Percentiles rank a stretch among this genome's conserved stretches.
These are phyloP conservation scores for Schizosaccharomyces japonicus DNA, from an alignment of 805 yeast species.

Conservation along the genomic window DNA sequence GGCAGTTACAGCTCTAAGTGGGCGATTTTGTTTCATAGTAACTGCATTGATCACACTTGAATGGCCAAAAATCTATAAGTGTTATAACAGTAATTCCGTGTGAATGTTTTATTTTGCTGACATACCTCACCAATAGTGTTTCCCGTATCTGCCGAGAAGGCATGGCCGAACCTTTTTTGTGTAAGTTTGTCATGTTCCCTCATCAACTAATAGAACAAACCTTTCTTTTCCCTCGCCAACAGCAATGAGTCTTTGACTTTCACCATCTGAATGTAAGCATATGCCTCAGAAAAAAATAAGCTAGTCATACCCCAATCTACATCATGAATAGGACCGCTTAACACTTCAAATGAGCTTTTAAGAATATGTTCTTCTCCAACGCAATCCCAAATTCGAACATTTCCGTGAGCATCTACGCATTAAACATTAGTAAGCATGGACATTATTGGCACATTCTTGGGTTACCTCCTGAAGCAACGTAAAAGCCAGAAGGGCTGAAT, in stretches of 20 bases:
- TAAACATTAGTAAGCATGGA: too few species aligned
- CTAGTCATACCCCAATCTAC: conserved; percentile 46
- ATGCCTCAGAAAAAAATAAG: background rate
- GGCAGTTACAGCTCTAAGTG: conserved; percentile 80
- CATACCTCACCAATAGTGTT: conserved; percentile 68
- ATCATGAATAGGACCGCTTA: conserved; percentile 60
- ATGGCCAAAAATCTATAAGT: conserved; percentile 51
- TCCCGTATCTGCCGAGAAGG: conserved; percentile 83
- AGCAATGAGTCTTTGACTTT: conserved; percentile 61
- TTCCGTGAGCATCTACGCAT: conserved; percentile 54
- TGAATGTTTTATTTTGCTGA: too few species aligned
- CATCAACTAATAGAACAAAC: conserved; percentile 16
- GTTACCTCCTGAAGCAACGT: conserved; percentile 64
- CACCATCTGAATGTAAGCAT: conserved; percentile 25
- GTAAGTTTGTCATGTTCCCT: background rate
- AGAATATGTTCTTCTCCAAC: conserved; percentile 30
- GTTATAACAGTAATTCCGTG: background rate
- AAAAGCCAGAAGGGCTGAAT: conserved; percentile 74
- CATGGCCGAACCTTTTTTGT: conserved; percentile 33
- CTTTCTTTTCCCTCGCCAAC: conserved; percentile 86
- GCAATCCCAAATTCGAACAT: conserved; percentile 69
- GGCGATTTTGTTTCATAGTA: conserved; percentile 61
- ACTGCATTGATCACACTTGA: conserved; percentile 64
- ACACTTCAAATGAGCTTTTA: conserved; percentile 47
- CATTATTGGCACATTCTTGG: too few species aligned